These are phyloP conservation scores for Debaryomyces sp. DNA, from an alignment of 1,139 yeast species.

Conservation along the genomic window DNA sequence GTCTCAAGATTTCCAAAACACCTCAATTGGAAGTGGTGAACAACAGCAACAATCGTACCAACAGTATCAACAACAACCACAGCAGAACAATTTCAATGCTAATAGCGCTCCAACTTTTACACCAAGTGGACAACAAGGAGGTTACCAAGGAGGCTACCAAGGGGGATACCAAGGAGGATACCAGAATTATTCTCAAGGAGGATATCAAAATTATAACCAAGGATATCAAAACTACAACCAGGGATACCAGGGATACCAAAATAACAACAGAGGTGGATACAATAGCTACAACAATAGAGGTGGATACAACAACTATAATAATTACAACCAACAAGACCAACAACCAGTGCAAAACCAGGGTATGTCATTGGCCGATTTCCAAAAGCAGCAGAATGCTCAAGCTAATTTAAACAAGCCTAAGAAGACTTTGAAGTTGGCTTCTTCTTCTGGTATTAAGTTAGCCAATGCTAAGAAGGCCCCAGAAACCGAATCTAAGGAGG, in stretches of 20 bases:
- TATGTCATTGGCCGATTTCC: slow-evolving; percentile 86
- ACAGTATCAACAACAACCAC: slow-evolving; percentile 22
- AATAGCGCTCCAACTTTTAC: slow-evolving; percentile 45
- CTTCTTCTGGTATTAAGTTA: slow-evolving; percentile 68
- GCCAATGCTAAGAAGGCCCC: slow-evolving; percentile 57
- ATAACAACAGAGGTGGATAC: slow-evolving; percentile 20
- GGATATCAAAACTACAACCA: slow-evolving; percentile 25
- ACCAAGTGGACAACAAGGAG: slow-evolving; percentile 31
- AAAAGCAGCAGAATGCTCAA: slow-evolving; percentile 61
- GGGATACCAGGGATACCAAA: slow-evolving; percentile 13
- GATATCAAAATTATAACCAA: slow-evolving; percentile 25
- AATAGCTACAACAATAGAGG: slow-evolving; percentile 28
- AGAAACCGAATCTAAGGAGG: slow-evolving; percentile 22
- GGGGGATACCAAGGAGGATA: slow-evolving; percentile 21
- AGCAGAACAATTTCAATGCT: slow-evolving; percentile 38
- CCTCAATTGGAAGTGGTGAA: slow-evolving; percentile 33
- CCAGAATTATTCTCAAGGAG: slow-evolving; percentile 22
- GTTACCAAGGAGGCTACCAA: slow-evolving; percentile 24
- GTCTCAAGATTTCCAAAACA: slow-evolving; percentile 56
- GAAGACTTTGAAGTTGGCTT: slow-evolving; percentile 63
- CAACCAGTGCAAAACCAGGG: slow-evolving; percentile 45
- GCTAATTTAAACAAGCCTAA: slow-evolving; percentile 56
- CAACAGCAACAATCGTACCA: slow-evolving; percentile 19
- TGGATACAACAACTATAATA: slow-evolving; percentile 13
- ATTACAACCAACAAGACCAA: slow-evolving; percentile 17